These are phyloP conservation scores for Arachnomyces sp. DNA, from an alignment of 2,329 filamentous ascomycete species.

Conservation along the genomic window DNA sequence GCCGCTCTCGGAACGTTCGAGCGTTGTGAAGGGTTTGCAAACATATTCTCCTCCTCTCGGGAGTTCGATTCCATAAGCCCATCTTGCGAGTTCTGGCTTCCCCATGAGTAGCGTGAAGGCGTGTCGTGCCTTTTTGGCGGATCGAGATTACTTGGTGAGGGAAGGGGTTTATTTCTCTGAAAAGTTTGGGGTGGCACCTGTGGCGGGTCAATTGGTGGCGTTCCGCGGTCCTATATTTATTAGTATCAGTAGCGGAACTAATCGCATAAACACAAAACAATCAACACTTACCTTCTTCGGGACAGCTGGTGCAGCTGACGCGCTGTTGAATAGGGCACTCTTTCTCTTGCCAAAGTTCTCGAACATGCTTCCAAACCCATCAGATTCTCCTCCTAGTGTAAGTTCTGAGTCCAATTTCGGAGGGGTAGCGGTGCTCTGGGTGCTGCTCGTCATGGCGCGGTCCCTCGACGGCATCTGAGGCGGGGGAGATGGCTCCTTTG, in stretches of 20 bases:
- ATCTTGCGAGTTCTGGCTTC: constrained; percentile 44
- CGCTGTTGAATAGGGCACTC: constrained; percentile 19
- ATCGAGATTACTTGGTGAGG: constrained; percentile 38
- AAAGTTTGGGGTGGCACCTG: constrained; percentile 16
- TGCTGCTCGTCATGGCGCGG: constrained; percentile 44
- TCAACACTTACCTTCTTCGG: constrained; percentile 5
- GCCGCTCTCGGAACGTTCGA: too few species aligned
- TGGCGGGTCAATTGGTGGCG: background rate
- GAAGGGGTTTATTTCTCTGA: constrained; percentile 16
- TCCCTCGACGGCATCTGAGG: constrained; percentile 26
- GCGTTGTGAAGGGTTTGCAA: background rate
- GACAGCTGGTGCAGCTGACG: constrained; percentile 13
- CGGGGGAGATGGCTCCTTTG: constrained; percentile 12
- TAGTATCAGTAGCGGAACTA: background rate
- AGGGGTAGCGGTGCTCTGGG: constrained; percentile 43
- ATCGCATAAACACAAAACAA: constrained; percentile 14
- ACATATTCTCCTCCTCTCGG: constrained; percentile 22
- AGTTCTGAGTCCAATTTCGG: constrained; percentile 43
- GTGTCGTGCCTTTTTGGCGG: constrained; percentile 37
- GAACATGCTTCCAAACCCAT: constrained; percentile 47
- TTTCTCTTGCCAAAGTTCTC: constrained; percentile 34
- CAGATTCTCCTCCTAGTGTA: constrained; percentile 32
- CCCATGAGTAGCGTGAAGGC: constrained; percentile 45
- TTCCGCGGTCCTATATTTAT: background rate
- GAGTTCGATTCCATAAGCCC: constrained; percentile 36